These are phyloP conservation scores for Exophiala calicioides DNA, from an alignment of 2,329 filamentous ascomycete genomes.

Conservation along the genomic window DNA sequence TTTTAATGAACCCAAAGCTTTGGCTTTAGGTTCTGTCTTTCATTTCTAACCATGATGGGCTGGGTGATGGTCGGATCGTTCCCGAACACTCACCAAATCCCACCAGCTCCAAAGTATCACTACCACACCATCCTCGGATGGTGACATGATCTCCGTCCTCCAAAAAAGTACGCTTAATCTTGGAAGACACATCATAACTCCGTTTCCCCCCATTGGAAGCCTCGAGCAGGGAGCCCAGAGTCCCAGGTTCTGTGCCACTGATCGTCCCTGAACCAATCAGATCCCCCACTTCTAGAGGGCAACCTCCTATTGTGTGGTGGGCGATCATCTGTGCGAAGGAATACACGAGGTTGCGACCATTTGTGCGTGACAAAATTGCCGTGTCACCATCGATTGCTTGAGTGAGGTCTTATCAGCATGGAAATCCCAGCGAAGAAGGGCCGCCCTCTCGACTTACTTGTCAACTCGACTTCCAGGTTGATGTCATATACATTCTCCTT, in stretches of 20 bases:
- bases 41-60: no score
- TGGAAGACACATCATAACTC: constrained; percentile 53
- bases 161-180: constrained; percentile 64
- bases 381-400: constrained; percentile 56
- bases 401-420: no score
- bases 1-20: no score
- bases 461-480: constrained; percentile 7
- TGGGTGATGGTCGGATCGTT: no score
- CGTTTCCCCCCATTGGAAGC: constrained; percentile 68
- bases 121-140: no score
- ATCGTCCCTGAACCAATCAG: constrained; percentile 78
- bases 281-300: constrained; percentile 71
- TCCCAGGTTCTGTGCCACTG: constrained; percentile 57
- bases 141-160: constrained; percentile 76
- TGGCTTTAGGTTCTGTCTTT: no score
- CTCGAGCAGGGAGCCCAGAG: constrained; percentile 70
- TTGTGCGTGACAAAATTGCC: constrained; percentile 65
- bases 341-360: no score
- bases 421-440: no score
- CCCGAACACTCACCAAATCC: no score
- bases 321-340: constrained; percentile 81
- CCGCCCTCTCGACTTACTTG: constrained; percentile 14
- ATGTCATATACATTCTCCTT: constrained; percentile 11
- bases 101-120: no score
- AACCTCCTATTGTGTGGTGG: constrained; percentile 74